Base-by-base conservation (phyloP, 2,329 filamentous ascomycete species). In the Ilyonectria mors-panacis region DNA sequence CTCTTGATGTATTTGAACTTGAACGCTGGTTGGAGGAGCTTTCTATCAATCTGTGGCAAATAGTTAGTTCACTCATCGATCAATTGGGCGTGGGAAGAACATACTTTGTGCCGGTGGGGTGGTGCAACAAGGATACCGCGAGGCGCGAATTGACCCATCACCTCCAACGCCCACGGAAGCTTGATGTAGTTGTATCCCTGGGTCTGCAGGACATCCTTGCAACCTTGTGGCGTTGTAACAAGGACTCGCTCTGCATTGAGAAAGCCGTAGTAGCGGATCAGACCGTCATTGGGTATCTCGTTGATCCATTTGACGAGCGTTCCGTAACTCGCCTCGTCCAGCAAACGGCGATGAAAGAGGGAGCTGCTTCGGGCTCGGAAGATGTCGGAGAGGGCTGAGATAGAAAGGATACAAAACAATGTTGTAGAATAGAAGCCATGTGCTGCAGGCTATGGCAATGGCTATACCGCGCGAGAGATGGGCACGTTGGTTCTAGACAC, bases 381-480 rank as follows among this genome's bases (percentile, higher is more conserved):
- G 61, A 39, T 67, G 45, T 21, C 65, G 65, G 30, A 67, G 65
- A 45, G 65, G 65, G n/a, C 65, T 67, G 45, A 67, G 65, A 39
- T 67, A 64, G 51, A 56, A 57, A n/a, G 65, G 65, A 48, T 67
- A 67, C 3, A 67, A 21, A 19, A 67, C 17, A 19, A 67, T 33
- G 9, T 67, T 39, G 15, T 67, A 67, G 19, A 58, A 23, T 15
- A 60, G 15, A 19, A 65, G 42, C 42, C 60, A 89, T 4, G 85
- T 85, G 2, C 85, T 82, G 65, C 86, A 85, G 68, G 89, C 87
- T 13, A 81, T 77, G 0, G 85, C 81, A 1, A 86, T 85, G 3
- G 81, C 85, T 69, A 88, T 87, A 1, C 86, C 87, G 50, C 82
- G 81, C 84, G 88, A 87, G 76, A 84, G 84, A 45, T 86, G 85